Percentiles rank a stretch among this genome's conserved stretches.
Evolutionary conservation across 2,329 filamentous ascomycete species (phyloP).

Genomic region (Tolypocladium pustulatum): DNA sequence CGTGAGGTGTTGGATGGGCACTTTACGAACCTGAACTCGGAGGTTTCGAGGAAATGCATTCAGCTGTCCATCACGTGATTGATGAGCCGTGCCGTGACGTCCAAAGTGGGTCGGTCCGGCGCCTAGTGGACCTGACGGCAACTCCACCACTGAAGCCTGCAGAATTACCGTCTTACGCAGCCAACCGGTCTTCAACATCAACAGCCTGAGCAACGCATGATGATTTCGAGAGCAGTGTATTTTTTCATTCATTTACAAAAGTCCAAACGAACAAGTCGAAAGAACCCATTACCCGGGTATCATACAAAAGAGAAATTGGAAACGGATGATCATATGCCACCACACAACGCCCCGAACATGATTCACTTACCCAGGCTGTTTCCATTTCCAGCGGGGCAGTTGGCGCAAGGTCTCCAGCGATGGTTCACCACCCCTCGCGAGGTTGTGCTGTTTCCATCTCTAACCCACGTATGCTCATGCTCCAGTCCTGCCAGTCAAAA

Average conservation of each 20-base stretch:
- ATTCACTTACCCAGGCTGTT: background rate
- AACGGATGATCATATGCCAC: background rate
- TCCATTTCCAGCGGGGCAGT: background rate
- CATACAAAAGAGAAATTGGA: background rate
- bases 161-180: background rate
- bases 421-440: conserved; percentile 11
- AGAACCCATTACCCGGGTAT: background rate
- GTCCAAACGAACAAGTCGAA: background rate
- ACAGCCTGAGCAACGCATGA: background rate
- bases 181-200: background rate
- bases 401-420: background rate
- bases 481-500: conserved; percentile 41
- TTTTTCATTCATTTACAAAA: background rate
- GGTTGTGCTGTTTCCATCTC: conserved; percentile 20
- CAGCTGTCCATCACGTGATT: background rate
- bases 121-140: too few species aligned
- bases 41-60: background rate
- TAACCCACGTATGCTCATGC: conserved; percentile 28
- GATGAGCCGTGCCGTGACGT: background rate
- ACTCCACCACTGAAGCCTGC: too few species aligned
- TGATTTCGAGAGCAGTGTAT: background rate
- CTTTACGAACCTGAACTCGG: background rate
- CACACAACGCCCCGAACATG: background rate
- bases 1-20: background rate
- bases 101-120: background rate